These are phyloP conservation scores for Pythium biforme DNA, from an alignment of 352 stramenopile genomes.

Conservation along the genomic window DNA sequence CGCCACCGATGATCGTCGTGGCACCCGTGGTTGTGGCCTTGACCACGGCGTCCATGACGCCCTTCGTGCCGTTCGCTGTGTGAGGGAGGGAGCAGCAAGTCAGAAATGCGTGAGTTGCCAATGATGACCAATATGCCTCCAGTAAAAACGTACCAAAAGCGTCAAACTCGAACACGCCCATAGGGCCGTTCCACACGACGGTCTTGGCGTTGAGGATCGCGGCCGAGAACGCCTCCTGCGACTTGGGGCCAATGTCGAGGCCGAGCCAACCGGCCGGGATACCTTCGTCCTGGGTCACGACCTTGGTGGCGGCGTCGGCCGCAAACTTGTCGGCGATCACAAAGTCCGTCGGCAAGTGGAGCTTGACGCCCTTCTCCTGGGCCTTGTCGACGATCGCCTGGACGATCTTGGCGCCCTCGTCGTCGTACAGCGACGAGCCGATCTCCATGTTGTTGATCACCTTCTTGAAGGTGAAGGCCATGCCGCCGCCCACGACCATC, in stretches of 20 bases:
- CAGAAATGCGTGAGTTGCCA: background rate
- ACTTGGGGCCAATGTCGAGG: constrained; percentile 97
- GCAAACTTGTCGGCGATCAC: constrained; percentile 98
- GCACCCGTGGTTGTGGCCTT: constrained; percentile 92
- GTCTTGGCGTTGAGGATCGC: constrained; percentile 91
- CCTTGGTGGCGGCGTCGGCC: constrained; percentile 91
- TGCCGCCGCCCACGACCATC: constrained; percentile 98
- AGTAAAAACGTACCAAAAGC: constrained; percentile 82
- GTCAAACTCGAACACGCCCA: constrained; percentile 99
- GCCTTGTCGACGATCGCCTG: constrained; percentile 96
- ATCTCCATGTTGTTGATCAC: constrained; percentile 96
- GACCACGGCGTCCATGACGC: constrained; percentile 95
- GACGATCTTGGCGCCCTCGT: constrained; percentile 84
- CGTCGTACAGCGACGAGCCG: constrained; percentile 92
- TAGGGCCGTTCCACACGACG: constrained; percentile 99
- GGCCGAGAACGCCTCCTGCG: constrained; percentile 74
- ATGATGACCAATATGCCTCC: background rate
- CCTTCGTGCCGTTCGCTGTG: constrained; percentile 90
- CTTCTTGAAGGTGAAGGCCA: constrained; percentile 99
- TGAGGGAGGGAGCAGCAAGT: background rate
- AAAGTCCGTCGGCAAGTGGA: constrained; percentile 97
- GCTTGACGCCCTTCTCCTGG: constrained; percentile 96
- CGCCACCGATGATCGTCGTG: constrained; percentile 98
- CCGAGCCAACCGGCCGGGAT: constrained; percentile 98
- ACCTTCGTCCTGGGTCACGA: constrained; percentile 87